Conservation (phyloP, 805 yeast species). For the Yarrowia hollandica region DNA sequence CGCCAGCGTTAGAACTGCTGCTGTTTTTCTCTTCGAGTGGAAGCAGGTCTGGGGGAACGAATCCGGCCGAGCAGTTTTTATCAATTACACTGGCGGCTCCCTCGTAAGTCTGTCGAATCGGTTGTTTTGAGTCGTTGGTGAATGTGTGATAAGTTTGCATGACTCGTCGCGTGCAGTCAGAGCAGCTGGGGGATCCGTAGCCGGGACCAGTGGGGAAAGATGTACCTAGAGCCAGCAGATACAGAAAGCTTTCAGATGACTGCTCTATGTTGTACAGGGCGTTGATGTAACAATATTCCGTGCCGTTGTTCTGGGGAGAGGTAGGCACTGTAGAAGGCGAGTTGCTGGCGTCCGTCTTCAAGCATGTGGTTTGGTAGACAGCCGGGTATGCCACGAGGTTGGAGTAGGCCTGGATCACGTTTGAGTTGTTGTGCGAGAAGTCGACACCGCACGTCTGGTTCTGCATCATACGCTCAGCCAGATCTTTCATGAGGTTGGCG, state of each 20-base stretch:
- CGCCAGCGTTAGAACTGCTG: constrained; percentile 1
- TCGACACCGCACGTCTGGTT: constrained; percentile 35
- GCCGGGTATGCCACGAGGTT: constrained; percentile 37
- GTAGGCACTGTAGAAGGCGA: not conserved
- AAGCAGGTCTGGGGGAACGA: constrained; percentile 17
- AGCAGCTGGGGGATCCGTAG: constrained; percentile 34
- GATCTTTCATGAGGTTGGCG: constrained; percentile 33
- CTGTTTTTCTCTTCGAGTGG: not conserved
- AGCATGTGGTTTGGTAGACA: constrained; percentile 39
- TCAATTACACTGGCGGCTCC: constrained; percentile 36
- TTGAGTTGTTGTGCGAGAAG: constrained; percentile 35
- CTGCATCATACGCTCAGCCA: constrained; percentile 32
- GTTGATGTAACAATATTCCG: constrained; percentile 39
- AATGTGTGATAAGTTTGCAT: constrained; percentile 36
- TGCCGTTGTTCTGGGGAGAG: not conserved
- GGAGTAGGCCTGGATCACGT: constrained; percentile 38
- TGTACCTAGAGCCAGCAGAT: constrained; percentile 39
- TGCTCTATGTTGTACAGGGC: constrained; percentile 34
- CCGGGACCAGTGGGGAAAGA: constrained; percentile 34
- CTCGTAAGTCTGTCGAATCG: constrained; percentile 38
- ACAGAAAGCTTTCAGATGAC: constrained; percentile 37
- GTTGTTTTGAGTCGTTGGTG: constrained; percentile 34
- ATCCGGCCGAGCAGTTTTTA: constrained; percentile 33
- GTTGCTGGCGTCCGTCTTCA: constrained; percentile 25
- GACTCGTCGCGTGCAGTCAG: constrained; percentile 35